These are phyloP conservation scores for Aspergillus clavatus DNA, from an alignment of 2,329 filamentous ascomycete species.

Conservation along the genomic window DNA sequence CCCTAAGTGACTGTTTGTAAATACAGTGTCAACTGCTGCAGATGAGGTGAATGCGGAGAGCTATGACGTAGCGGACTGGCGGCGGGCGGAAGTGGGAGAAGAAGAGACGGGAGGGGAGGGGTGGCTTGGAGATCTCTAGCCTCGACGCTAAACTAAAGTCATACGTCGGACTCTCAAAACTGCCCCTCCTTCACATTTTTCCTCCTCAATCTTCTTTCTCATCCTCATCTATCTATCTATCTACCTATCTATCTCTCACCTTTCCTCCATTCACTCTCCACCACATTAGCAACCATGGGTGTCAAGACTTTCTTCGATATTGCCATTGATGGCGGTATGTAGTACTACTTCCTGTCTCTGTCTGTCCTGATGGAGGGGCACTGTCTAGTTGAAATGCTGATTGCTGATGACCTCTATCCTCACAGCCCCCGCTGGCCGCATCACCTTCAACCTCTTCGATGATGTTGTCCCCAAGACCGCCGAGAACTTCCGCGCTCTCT, in stretches of 20 bases:
- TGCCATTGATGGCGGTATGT: neutral
- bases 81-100: neutral
- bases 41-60: neutral
- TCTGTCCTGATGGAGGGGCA: neutral
- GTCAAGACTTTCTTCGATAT: neutral
- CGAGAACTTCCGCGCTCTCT: slow-evolving; percentile 79
- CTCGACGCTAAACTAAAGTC: neutral
- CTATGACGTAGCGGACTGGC: neutral
- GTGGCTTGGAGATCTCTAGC: neutral
- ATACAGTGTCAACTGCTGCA: too few species aligned
- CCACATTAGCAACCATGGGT: neutral
- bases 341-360: too few species aligned
- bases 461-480: slow-evolving; percentile 82
- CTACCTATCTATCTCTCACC: neutral
- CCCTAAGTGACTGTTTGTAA: too few species aligned
- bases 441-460: slow-evolving; percentile 86
- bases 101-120: neutral
- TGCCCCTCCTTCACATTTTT: neutral
- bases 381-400: too few species aligned
- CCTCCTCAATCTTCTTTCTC: neutral
- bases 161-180: neutral
- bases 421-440: slow-evolving; percentile 67
- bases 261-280: neutral
- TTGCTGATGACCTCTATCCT: too few species aligned
- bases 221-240: neutral